Conservation (phyloP, 805 yeast species). For the Torulaspora maleeae region DNA sequence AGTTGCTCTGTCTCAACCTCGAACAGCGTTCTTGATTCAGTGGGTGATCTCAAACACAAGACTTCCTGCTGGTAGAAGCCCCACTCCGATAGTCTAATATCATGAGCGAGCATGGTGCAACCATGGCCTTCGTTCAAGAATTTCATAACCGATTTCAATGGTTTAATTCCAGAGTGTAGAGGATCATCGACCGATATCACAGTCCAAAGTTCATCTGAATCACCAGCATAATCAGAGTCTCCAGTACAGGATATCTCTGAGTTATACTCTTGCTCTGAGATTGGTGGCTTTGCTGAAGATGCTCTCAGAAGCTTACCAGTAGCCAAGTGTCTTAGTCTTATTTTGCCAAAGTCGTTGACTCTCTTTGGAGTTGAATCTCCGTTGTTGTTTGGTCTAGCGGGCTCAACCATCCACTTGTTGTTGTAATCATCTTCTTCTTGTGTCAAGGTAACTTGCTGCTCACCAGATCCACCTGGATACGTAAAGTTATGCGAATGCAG, state of each 20-base stretch:
- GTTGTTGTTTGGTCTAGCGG: constrained; percentile 27
- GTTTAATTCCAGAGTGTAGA: constrained; percentile 39
- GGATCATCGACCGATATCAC: constrained; percentile 46
- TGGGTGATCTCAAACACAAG: constrained; percentile 73
- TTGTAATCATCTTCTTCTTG: constrained; percentile 53
- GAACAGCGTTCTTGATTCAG: constrained; percentile 65
- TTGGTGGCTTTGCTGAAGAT: constrained; percentile 70
- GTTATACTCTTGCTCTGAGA: constrained; percentile 86
- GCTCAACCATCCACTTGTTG: constrained; percentile 73
- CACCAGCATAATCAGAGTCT: constrained; percentile 55
- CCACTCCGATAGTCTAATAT: constrained; percentile 73
- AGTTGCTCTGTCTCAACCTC: constrained; percentile 48
- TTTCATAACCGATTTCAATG: constrained; percentile 67
- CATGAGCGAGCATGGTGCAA: constrained; percentile 74
- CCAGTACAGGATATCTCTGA: constrained; percentile 76
- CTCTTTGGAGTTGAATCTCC: constrained; percentile 23
- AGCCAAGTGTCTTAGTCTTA: constrained; percentile 63
- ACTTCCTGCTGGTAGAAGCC: constrained; percentile 85
- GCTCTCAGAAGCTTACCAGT: constrained; percentile 70
- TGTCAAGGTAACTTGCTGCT: constrained; percentile 77
- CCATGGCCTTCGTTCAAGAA: constrained; percentile 60
- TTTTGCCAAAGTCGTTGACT: constrained; percentile 50
- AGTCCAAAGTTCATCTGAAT: constrained; percentile 65
- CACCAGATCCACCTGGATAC: constrained; percentile 61
- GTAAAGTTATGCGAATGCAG: constrained; percentile 68